Base-by-base conservation (phyloP, 169 alveolate genomes). In the Plasmodium adleri region DNA sequence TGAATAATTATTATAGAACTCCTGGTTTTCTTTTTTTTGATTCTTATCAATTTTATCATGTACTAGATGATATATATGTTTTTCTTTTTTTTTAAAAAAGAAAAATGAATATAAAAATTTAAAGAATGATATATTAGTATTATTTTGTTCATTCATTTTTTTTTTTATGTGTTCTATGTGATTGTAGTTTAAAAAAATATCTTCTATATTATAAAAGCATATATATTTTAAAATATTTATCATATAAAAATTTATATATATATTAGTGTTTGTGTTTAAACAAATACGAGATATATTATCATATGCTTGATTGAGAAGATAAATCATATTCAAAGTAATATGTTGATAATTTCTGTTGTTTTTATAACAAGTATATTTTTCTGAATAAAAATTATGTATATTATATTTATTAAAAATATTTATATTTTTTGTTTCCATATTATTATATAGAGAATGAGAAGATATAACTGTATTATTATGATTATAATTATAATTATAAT, bases 181-280 rank as follows among this genome's bases (percentile, higher is more conserved):
- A 52, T 2, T 59, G 17, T 58, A 13, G 12, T 80, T 80, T 28
- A 39, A 12, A 6, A 80, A 49, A 2, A 80, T 3, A 3, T 54
- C 13, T 20, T 49, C 12, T 17, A 67, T 67, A 80, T 66, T 50
- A 15, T 56, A 66, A 20, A 66, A 80, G 13, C 90, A 80, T 52
- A 80, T 66, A 54, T 67, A 80, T 45, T 80, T 80, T 24, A 80
- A 59, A 10, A 80, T 80, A 39, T 80, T 80, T 10, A 80, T 54
- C 72, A 67, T 47, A 60, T 80, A 80, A 60, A 80, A 54, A 20
- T 67, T 67, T 4, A 80, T 54, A 32, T 67, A 54, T 28, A 67
- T 67, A n/a, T 80, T 80, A 24, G 90, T 67, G 6, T 80, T 71
- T 6, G 90, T 80, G 10, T 80, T 71, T 20, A 66, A 22, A 39